Conservation (phyloP, 139 green algal genomes). For the Picochlorum sp. region DNA sequence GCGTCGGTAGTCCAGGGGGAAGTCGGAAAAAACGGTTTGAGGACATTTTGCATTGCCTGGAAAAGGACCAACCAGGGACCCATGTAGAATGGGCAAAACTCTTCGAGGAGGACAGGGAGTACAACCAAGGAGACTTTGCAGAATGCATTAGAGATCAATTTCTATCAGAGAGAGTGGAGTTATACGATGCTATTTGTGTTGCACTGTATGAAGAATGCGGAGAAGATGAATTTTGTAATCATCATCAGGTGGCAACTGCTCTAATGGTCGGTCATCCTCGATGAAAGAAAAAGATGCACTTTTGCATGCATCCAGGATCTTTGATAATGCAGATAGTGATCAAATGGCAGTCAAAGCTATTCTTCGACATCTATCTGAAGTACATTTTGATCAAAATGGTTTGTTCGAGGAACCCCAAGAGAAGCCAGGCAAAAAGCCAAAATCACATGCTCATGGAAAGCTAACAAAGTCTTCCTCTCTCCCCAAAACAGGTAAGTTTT, state of each 20-base stretch:
- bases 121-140: conserved; percentile 54
- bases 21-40: conserved; percentile 39
- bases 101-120: conserved; percentile 60
- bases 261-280: conserved; percentile 23
- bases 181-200: conserved; percentile 33
- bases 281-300: conserved; percentile 17
- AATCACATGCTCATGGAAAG: conserved; percentile 8
- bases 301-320: conserved; percentile 8
- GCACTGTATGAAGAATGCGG: conserved; percentile 25
- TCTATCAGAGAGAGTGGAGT: conserved; percentile 38
- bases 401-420: not conserved
- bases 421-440: not conserved
- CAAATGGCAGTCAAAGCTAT: conserved; percentile 17
- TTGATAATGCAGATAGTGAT: conserved; percentile 11
- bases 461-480: not conserved
- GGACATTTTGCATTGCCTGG: conserved; percentile 41
- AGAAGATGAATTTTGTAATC: conserved; percentile 26
- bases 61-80: conserved; percentile 38
- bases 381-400: conserved; percentile 3
- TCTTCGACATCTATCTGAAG: conserved; percentile 22
- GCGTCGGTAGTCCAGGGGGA: conserved; percentile 31
- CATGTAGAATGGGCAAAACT: conserved; percentile 35
- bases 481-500: not conserved
- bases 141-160: conserved; percentile 54
- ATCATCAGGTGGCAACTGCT: conserved; percentile 20